Conservation (phyloP, 805 yeast genomes). For the Zygoascus bituminiphila region DNA sequence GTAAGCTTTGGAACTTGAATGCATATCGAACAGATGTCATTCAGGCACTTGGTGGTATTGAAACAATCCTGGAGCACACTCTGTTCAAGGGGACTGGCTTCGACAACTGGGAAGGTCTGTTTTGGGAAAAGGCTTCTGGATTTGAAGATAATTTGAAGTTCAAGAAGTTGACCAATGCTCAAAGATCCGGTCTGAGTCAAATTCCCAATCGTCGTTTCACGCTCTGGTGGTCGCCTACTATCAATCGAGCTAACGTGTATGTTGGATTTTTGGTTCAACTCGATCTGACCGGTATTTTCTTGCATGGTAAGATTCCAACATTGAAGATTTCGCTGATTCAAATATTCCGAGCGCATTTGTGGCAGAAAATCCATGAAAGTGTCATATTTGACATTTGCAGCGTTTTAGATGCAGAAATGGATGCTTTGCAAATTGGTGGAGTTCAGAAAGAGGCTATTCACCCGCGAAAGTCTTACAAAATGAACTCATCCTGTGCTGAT, state of each 20-base stretch:
- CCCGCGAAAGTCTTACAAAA: conserved; percentile 93
- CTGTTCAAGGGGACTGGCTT: conserved; percentile 95
- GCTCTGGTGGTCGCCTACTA: conserved; percentile 99
- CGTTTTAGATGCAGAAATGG: conserved; percentile 80
- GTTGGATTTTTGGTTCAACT: conserved; percentile 95
- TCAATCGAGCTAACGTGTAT: conserved; percentile 94
- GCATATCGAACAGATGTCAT: conserved; percentile 93
- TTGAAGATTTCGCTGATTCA: conserved; percentile 91
- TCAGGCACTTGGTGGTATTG: conserved; percentile 95
- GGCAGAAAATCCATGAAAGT: conserved; percentile 98
- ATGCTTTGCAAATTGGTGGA: conserved; percentile 69
- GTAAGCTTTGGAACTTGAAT: conserved; percentile 88
- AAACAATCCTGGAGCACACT: conserved; percentile 90
- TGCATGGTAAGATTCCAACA: conserved; percentile 97
- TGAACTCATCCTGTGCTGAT: conserved; percentile 95
- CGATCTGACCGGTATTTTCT: conserved; percentile 91
- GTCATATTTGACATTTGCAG: conserved; percentile 90
- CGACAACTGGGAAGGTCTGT: conserved; percentile 96
- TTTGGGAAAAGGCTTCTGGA: conserved; percentile 98
- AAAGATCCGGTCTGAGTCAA: conserved; percentile 92
- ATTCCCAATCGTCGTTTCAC: conserved; percentile 97
- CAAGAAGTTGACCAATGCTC: conserved; percentile 94
- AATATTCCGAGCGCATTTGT: conserved; percentile 92
- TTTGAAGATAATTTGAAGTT: conserved; percentile 94
- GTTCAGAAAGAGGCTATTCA: conserved; percentile 91